Evolutionary conservation across 805 yeast species (phyloP).

Genomic region (Zygoascus flipseniorum): DNA sequence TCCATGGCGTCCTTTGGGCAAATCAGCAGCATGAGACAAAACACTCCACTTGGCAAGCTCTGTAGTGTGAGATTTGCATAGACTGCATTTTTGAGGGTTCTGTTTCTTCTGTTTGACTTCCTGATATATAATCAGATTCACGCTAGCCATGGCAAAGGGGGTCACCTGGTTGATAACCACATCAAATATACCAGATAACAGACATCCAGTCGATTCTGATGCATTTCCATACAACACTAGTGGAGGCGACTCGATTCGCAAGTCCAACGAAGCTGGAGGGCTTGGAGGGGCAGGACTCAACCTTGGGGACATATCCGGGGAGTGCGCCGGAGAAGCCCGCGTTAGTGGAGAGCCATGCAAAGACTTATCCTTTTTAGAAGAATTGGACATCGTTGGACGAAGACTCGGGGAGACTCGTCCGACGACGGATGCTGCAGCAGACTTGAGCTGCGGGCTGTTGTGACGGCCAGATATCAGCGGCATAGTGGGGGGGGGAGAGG

Average conservation of each 20-base stretch:
- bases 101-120: conserved; percentile 33
- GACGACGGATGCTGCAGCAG: conserved; percentile 19
- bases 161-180: conserved; percentile 43
- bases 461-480: conserved; percentile 1
- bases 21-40: conserved; percentile 46
- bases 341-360: not conserved
- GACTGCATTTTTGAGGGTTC: conserved; percentile 18
- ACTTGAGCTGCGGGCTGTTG: conserved; percentile 14
- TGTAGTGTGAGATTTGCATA: conserved; percentile 47
- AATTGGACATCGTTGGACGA: not conserved
- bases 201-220: conserved; percentile 72
- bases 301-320: not conserved
- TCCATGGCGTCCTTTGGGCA: conserved; percentile 64
- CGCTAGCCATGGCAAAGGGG: conserved; percentile 42
- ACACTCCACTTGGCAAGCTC: conserved; percentile 87
- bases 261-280: conserved; percentile 24
- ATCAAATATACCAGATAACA: conserved; percentile 69
- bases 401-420: conserved; percentile 20
- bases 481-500: not conserved
- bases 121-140: conserved; percentile 57
- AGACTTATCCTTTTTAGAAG: not conserved
- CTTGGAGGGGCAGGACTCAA: conserved; percentile 3
- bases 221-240: conserved; percentile 75
- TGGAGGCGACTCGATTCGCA: conserved; percentile 85
- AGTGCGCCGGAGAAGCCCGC: not conserved